A percentile compares a stretch with the other conserved stretches of the same genome.
These are phyloP conservation scores for Xylaria arbuscula DNA, from an alignment of 2,329 filamentous ascomycete species.

Conservation along the genomic window DNA sequence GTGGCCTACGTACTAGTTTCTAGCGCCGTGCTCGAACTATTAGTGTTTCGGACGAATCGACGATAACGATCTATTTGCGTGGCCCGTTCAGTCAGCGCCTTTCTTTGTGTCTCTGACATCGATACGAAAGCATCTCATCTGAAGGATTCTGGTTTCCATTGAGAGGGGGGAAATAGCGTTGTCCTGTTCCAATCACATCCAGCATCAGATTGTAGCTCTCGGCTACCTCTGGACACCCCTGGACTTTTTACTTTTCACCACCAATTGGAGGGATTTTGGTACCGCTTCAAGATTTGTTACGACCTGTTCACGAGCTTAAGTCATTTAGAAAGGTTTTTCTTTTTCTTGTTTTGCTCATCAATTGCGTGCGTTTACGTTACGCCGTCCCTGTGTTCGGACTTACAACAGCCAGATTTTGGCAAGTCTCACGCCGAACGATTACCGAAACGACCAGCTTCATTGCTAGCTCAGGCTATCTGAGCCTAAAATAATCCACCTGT, in stretches of 20 bases:
- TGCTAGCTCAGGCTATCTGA: background rate
- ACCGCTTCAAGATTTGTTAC: slow-evolving; percentile 43
- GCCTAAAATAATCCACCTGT: too few relatives aligned
- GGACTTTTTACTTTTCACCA: slow-evolving; percentile 29
- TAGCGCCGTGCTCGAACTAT: slow-evolving; percentile 32
- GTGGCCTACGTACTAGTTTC: slow-evolving; percentile 29
- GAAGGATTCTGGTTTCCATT: slow-evolving; percentile 13
- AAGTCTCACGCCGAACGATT: too few relatives aligned
- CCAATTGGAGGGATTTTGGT: slow-evolving; percentile 41
- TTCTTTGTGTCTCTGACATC: slow-evolving; percentile 26
- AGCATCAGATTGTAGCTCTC: slow-evolving; percentile 21
- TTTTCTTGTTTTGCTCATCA: slow-evolving; percentile 7
- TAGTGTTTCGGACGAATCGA: slow-evolving; percentile 42
- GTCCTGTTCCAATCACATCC: slow-evolving; percentile 12
- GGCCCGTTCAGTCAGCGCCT: slow-evolving; percentile 13
- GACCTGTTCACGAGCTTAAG: slow-evolving; percentile 36
- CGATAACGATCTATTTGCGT: slow-evolving; percentile 37
- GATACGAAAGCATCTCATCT: slow-evolving; percentile 29
- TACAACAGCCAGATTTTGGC: too few relatives aligned
- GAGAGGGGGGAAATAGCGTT: slow-evolving; percentile 11
- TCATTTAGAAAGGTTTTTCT: slow-evolving; percentile 22
- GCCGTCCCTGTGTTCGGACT: too few relatives aligned
- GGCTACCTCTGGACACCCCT: slow-evolving; percentile 22
- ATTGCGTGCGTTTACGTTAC: slow-evolving; percentile 8
- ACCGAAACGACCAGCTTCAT: too few relatives aligned